A percentile compares a stretch with the other conserved stretches of the same genome.
phyloP scores from a whole-genome alignment of 2,329 filamentous ascomycete genomes.

The Clonostachys rosea region DNA sequence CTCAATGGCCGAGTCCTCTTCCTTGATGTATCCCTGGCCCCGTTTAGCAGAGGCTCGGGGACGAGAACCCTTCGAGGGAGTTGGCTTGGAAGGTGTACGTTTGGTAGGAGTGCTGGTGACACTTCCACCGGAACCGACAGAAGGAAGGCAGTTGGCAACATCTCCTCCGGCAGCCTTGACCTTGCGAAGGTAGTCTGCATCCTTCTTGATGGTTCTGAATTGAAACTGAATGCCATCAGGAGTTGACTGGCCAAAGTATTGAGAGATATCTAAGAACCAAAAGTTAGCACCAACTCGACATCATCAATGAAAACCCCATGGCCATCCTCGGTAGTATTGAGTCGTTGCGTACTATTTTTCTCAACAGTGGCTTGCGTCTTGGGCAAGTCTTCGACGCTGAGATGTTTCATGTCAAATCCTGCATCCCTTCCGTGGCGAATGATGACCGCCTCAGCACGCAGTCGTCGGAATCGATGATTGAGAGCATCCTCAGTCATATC shows the following conservation, averaged over 20 bases:
- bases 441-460: conserved; percentile 34
- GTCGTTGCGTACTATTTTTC: conserved; percentile 29
- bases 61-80: conserved; percentile 1
- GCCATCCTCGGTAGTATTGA: not conserved
- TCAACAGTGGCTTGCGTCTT: conserved; percentile 29
- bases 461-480: conserved; percentile 46
- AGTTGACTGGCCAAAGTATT: conserved; percentile 56
- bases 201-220: conserved; percentile 50
- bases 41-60: conserved; percentile 2
- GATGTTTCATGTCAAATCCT: conserved; percentile 35
- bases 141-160: conserved; percentile 32
- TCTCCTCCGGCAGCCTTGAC: conserved; percentile 38
- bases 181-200: conserved; percentile 41
- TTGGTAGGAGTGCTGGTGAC: conserved; percentile 9
- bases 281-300: not conserved
- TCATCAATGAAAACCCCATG: not conserved
- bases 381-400: conserved; percentile 28
- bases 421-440: conserved; percentile 25
- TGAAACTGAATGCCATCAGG: conserved; percentile 55
- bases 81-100: conserved; percentile 5
- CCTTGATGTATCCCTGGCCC: not conserved
- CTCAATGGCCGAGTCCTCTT: not conserved
- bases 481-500: conserved; percentile 40
- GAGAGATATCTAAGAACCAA: conserved; percentile 44
- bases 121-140: conserved; percentile 13